Conservation (phyloP, 2,329 filamentous ascomycete species). For the Botrytis medusae region DNA sequence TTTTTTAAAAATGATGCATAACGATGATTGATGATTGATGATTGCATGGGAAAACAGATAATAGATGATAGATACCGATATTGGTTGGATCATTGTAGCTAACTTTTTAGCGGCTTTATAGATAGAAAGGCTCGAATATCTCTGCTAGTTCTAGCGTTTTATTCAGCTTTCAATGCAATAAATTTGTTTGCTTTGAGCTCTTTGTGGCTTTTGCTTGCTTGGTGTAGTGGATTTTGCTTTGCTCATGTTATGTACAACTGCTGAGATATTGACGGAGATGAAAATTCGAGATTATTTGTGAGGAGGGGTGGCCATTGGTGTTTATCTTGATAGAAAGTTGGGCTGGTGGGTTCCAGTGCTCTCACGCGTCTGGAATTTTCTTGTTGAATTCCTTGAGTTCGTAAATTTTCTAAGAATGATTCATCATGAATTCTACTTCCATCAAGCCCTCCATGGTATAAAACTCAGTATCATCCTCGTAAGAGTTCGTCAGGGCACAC, state of each 20-base stretch:
- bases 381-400: no score
- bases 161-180: background rate
- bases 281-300: no score
- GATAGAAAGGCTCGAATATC: background rate
- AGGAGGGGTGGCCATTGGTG: no score
- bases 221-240: no score
- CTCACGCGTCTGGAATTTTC: no score
- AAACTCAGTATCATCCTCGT: no score
- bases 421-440: no score
- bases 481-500: background rate
- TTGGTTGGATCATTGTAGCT: background rate
- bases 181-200: background rate
- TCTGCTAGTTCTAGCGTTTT: background rate
- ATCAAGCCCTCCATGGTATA: no score
- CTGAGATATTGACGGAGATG: background rate
- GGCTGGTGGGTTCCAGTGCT: no score
- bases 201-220: no score
- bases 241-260: fast-evolving
- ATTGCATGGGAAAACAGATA: background rate
- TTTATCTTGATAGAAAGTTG: background rate
- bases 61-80: background rate
- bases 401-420: no score
- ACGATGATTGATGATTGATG: background rate
- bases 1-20: background rate
- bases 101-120: background rate